phyloP scores from a whole-genome alignment of 2,329 filamentous ascomycete species.

The Paramyrothecium sp. region DNA sequence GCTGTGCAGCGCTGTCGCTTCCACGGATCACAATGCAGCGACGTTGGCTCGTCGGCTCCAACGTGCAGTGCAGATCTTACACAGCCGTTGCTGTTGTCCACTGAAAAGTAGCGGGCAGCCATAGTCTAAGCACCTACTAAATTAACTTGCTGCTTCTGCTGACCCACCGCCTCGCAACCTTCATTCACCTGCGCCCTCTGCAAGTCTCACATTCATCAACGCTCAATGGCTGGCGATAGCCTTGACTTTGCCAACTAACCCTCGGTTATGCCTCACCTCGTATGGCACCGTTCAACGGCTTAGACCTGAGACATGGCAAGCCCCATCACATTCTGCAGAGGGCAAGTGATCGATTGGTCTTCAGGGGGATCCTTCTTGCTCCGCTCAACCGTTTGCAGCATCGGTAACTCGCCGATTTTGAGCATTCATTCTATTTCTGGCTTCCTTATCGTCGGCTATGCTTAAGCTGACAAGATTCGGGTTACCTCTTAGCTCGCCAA shows the following conservation, averaged over 20 bases:
- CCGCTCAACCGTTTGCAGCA: too few relatives aligned
- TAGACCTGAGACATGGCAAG: neutral
- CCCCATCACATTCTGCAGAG: neutral
- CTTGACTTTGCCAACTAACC: neutral
- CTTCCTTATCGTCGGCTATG: neutral
- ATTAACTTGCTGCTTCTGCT: neutral
- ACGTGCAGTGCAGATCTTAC: too few relatives aligned
- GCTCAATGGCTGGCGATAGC: conserved; percentile 4
- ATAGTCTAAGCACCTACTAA: neutral
- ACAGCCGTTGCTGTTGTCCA: too few relatives aligned
- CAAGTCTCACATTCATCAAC: conserved; percentile 10
- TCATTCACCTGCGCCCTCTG: conserved; percentile 2
- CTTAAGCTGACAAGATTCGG: neutral
- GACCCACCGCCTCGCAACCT: neutral
- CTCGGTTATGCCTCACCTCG: neutral
- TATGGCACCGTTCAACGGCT: neutral
- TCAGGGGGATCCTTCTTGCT: too few relatives aligned
- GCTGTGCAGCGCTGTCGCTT: too few relatives aligned
- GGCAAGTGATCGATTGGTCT: neutral
- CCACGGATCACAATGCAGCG: too few relatives aligned
- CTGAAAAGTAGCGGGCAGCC: too few relatives aligned
- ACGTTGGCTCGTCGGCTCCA: too few relatives aligned
- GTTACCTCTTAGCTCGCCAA: neutral
- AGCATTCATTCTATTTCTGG: neutral
- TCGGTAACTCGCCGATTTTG: too few relatives aligned